phyloP scores from a whole-genome alignment of 306 rosid species.

The Acacia confusa region DNA sequence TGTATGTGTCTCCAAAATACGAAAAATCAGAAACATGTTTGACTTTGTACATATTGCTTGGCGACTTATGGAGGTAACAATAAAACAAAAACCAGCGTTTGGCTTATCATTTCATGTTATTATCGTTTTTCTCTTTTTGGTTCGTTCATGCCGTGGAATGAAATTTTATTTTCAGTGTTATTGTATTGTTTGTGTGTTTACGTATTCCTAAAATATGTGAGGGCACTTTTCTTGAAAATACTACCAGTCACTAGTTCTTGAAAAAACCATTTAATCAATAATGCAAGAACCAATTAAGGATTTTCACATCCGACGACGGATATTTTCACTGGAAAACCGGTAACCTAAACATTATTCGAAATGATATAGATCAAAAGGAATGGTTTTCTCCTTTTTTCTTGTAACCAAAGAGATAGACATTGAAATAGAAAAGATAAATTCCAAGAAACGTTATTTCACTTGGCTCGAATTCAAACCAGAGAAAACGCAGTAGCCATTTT shows the following conservation, averaged over 20 bases:
- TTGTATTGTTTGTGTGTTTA: neutral
- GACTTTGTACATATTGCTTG: neutral
- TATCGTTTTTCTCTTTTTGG: neutral
- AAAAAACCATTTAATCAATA: neutral
- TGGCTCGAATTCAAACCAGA: neutral
- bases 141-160: neutral
- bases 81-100: neutral
- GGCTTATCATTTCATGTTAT: neutral
- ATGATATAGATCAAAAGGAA: neutral
- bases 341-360: neutral
- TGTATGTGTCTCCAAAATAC: slow-evolving; percentile 10
- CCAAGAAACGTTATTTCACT: neutral
- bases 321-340: neutral
- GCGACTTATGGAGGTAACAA: too few species aligned
- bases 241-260: too few species aligned
- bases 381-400: neutral
- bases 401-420: neutral
- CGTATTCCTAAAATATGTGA: neutral
- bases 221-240: neutral
- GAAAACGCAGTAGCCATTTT: neutral
- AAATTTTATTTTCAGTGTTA: neutral
- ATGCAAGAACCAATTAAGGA: neutral
- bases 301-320: neutral
- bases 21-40: neutral
- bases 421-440: neutral